A percentile compares a stretch with the other conserved stretches of the same genome.
Evolutionary conservation across 2,329 filamentous ascomycete species (phyloP).

Genomic region (Plenodomus lindquistii): DNA sequence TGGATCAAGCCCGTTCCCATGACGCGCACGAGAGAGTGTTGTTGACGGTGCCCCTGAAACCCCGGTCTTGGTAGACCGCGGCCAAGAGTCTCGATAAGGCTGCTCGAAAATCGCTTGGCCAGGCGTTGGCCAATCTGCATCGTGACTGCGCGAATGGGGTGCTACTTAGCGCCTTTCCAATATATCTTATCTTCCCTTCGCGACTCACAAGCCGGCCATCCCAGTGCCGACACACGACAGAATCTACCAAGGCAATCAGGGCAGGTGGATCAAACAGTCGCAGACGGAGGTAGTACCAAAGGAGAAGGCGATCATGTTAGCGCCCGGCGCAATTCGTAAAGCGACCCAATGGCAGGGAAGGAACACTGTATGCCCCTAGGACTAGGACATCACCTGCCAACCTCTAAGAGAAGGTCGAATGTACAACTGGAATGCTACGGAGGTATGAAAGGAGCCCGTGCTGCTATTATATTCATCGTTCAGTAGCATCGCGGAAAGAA

Average conservation of each 20-base stretch:
- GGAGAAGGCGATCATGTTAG: conserved; percentile 19
- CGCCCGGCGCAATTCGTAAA: conserved; percentile 13
- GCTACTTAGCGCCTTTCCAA: conserved; percentile 10
- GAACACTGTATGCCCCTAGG: conserved; percentile 3
- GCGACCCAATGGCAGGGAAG: conserved; percentile 10
- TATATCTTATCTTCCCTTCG: conserved; percentile 15
- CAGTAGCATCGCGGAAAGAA: neutral
- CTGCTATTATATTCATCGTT: neutral
- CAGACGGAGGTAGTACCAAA: conserved; percentile 15
- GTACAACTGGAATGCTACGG: neutral
- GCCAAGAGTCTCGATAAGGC: neutral
- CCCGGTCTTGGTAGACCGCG: conserved; percentile 16
- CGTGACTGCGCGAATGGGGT: conserved; percentile 5
- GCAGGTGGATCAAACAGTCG: conserved; percentile 14
- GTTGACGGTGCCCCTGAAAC: neutral
- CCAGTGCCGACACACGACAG: conserved; percentile 1
- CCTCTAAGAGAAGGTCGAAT: conserved; percentile 15
- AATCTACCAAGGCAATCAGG: conserved; percentile 14
- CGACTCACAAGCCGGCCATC: conserved; percentile 2
- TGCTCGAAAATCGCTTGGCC: neutral
- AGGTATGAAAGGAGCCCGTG: conserved; percentile 8
- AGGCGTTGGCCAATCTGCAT: neutral
- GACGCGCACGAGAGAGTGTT: neutral
- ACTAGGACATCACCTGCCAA: conserved; percentile 6
- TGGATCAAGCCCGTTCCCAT: neutral